Evolutionary conservation across 176 grass and related monocot species (phyloP).

Genomic region (Lolium rigidum): DNA sequence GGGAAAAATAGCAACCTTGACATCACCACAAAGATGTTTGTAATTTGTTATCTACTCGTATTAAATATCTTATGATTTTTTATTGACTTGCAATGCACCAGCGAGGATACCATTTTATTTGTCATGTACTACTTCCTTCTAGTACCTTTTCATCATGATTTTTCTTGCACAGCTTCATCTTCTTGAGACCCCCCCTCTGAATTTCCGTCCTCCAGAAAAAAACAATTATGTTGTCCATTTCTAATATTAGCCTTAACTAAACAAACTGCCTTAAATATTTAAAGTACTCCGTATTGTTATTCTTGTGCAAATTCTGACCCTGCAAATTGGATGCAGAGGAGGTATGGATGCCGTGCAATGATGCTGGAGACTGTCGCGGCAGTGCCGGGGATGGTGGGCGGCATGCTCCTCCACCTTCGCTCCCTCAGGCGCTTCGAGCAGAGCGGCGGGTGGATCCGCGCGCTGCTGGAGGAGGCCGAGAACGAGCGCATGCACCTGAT

Average conservation of each 20-base stretch:
- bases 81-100: neutral
- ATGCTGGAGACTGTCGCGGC: conserved; percentile 65
- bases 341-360: conserved; percentile 63
- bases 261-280: too few species aligned
- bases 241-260: too few species aligned
- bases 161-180: too few species aligned
- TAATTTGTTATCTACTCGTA: neutral
- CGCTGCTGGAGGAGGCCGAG: conserved; percentile 60
- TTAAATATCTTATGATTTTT: neutral
- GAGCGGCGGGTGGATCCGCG: conserved; percentile 62
- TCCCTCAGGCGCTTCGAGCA: conserved; percentile 62
- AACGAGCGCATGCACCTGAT: conserved; percentile 70
- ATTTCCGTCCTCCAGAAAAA: too few species aligned
- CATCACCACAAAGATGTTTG: neutral
- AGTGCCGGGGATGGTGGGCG: conserved; percentile 60
- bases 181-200: too few species aligned
- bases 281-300: too few species aligned
- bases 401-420: conserved; percentile 64
- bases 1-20: neutral
- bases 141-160: too few species aligned
- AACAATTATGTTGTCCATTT: too few species aligned
- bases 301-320: conserved; percentile 13
- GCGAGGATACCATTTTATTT: too few species aligned
- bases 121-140: too few species aligned
- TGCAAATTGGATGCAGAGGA: conserved; percentile 43